A percentile compares a stretch with the other conserved stretches of the same genome.
phyloP scores from a whole-genome alignment of 331 rosid genomes.

The Quercus tomentella region DNA sequence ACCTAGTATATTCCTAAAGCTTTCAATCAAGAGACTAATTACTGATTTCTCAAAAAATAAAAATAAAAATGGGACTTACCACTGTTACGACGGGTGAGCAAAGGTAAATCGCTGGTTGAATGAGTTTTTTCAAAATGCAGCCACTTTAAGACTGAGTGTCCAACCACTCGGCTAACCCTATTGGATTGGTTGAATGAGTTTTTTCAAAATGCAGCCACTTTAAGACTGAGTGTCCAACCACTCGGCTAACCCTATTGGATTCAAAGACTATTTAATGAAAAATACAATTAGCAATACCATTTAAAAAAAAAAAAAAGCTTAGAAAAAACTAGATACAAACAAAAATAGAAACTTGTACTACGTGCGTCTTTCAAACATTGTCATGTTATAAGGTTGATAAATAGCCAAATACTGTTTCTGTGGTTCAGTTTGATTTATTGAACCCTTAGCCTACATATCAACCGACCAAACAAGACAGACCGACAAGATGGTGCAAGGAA shows the following conservation, averaged over 20 bases:
- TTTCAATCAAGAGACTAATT: too few relatives aligned
- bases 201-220: too few relatives aligned
- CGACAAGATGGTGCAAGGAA: not conserved
- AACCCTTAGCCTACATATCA: not conserved
- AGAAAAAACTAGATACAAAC: too few relatives aligned
- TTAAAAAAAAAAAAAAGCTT: too few relatives aligned
- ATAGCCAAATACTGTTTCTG: not conserved
- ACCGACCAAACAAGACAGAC: not conserved
- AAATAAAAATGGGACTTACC: too few relatives aligned
- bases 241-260: fast-evolving
- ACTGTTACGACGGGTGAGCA: fast-evolving
- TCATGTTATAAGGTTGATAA: not conserved
- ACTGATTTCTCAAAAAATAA: too few relatives aligned
- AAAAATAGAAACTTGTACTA: too few relatives aligned
- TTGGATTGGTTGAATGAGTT: fast-evolving
- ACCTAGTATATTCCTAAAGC: too few relatives aligned
- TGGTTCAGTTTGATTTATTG: not conserved
- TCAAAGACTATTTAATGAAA: too few relatives aligned
- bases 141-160: fast-evolving
- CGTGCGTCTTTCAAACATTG: not conserved
- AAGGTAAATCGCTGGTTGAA: fast-evolving
- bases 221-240: fast-evolving
- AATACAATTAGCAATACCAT: too few relatives aligned
- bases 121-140: fast-evolving
- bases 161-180: fast-evolving